phyloP scores from a whole-genome alignment of 2,329 filamentous ascomycete species.

The Aureobasidium sp. region DNA sequence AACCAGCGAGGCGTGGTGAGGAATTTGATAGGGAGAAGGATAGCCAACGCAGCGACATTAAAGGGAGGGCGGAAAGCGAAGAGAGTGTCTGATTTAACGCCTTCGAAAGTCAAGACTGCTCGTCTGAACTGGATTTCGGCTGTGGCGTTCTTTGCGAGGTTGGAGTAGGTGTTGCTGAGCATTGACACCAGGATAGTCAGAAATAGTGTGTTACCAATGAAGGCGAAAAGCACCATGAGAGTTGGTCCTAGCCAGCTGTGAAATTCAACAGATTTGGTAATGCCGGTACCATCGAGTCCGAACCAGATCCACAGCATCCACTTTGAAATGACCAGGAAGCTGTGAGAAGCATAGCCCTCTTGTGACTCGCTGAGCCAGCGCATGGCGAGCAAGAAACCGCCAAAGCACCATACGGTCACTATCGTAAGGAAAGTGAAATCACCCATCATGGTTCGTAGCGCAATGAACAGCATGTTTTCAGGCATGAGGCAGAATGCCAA shows the following conservation, averaged over 20 bases:
- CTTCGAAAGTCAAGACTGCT: conserved; percentile 74
- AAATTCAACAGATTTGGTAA: conserved; percentile 55
- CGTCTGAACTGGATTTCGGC: conserved; percentile 79
- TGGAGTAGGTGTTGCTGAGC: conserved; percentile 75
- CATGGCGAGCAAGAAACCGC: conserved; percentile 70
- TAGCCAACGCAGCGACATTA: conserved; percentile 66
- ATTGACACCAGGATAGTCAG: conserved; percentile 84
- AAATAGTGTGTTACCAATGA: conserved; percentile 79
- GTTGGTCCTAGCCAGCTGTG: conserved; percentile 71
- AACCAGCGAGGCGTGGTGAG: conserved; percentile 76
- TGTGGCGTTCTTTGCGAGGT: conserved; percentile 65
- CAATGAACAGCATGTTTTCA: conserved; percentile 76
- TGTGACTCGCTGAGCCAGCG: conserved; percentile 64
- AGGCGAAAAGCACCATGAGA: conserved; percentile 76
- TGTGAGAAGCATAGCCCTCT: conserved; percentile 26
- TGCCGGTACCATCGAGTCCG: conserved; percentile 62
- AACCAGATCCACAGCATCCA: conserved; percentile 97
- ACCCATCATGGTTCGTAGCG: conserved; percentile 73
- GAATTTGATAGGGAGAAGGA: conserved; percentile 70
- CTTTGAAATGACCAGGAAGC: conserved; percentile 62
- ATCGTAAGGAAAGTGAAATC: conserved; percentile 73
- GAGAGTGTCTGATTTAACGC: conserved; percentile 74
- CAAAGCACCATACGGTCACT: conserved; percentile 74
- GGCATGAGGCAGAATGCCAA: conserved; percentile 76
- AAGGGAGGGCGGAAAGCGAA: conserved; percentile 78